Percentiles rank a stretch among this genome's conserved stretches.
Conservation (phyloP, 2,329 filamentous ascomycete genomes). For the Pseudonectria foliicola region DNA sequence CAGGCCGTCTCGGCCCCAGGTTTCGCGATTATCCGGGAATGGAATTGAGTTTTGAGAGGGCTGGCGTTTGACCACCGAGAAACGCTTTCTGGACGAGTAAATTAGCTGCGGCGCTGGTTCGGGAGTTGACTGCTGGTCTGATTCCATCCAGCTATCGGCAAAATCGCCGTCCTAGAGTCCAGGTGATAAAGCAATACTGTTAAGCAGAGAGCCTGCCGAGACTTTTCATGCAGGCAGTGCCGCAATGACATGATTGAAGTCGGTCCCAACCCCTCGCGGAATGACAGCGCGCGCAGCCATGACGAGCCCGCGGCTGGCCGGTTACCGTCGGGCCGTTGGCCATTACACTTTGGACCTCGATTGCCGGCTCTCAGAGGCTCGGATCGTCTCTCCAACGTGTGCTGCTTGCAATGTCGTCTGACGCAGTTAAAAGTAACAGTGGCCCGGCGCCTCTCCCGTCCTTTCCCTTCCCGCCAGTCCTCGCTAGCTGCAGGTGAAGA, state of each 20-base stretch:
- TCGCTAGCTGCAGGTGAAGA: too few species aligned
- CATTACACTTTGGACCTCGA: conserved; percentile 3
- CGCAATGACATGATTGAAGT: conserved; percentile 2
- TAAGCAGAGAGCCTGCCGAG: too few species aligned
- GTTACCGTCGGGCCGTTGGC: conserved; percentile 23
- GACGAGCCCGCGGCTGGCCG: conserved; percentile 11
- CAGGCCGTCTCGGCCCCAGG: too few species aligned
- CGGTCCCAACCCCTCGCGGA: conserved; percentile 12
- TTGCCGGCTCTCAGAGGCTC: conserved; percentile 14
- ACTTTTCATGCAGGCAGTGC: conserved; percentile 3
- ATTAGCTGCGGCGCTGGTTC: too few species aligned
- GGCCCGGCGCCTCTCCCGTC: conserved; percentile 5
- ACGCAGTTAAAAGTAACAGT: conserved; percentile 16
- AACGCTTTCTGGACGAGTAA: too few species aligned
- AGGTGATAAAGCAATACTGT: too few species aligned
- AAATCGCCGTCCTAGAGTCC: too few species aligned
- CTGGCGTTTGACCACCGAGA: too few species aligned
- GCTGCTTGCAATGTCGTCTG: conserved; percentile 6
- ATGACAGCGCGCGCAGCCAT: conserved; percentile 2
- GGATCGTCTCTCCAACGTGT: conserved; percentile 8
- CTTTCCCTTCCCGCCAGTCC: background rate
- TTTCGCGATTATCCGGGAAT: too few species aligned
- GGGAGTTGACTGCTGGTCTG: too few species aligned
- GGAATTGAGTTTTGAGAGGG: too few species aligned
- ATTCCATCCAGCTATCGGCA: too few species aligned